A percentile compares a stretch with the other conserved stretches of the same genome.
phyloP scores from a whole-genome alignment of 805 yeast species.

The Pichia sporocuriosa region DNA sequence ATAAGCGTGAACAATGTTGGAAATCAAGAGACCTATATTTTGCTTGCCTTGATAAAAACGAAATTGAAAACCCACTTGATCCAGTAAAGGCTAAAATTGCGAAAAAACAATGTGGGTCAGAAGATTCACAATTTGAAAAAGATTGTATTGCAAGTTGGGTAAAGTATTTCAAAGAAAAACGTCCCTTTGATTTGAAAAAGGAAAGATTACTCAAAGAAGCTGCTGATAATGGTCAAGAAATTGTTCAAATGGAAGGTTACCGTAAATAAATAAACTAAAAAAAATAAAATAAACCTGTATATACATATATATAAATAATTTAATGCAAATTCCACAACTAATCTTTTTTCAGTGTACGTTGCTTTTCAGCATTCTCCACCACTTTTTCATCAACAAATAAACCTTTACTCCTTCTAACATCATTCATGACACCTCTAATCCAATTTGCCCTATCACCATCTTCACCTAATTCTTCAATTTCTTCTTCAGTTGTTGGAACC shows the following conservation, averaged over 20 bases:
- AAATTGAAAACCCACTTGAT: constrained; percentile 65
- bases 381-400: constrained; percentile 84
- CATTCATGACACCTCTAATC: constrained; percentile 81
- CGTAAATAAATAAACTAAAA: constrained; percentile 13
- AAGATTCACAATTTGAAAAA: constrained; percentile 54
- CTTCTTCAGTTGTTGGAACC: constrained; percentile 98
- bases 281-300: neutral
- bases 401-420: constrained; percentile 80
- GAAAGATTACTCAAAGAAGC: constrained; percentile 62
- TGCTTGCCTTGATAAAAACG: constrained; percentile 61
- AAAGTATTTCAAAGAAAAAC: constrained; percentile 82
- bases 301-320: neutral
- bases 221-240: constrained; percentile 56
- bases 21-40: constrained; percentile 76
- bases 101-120: constrained; percentile 47
- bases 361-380: constrained; percentile 88
- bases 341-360: constrained; percentile 76
- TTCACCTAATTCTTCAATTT: constrained; percentile 88
- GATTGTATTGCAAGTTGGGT: constrained; percentile 87
- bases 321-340: constrained; percentile 18
- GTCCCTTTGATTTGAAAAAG: constrained; percentile 68
- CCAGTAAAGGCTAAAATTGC: constrained; percentile 34
- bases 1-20: constrained; percentile 80
- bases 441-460: constrained; percentile 76
- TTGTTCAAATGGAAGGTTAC: constrained; percentile 25